Evolutionary conservation across 257 asterid genomes (phyloP), one percentile per base, ranked within the genome.

Genomic region (Capsicum rhomboideum): DNA sequence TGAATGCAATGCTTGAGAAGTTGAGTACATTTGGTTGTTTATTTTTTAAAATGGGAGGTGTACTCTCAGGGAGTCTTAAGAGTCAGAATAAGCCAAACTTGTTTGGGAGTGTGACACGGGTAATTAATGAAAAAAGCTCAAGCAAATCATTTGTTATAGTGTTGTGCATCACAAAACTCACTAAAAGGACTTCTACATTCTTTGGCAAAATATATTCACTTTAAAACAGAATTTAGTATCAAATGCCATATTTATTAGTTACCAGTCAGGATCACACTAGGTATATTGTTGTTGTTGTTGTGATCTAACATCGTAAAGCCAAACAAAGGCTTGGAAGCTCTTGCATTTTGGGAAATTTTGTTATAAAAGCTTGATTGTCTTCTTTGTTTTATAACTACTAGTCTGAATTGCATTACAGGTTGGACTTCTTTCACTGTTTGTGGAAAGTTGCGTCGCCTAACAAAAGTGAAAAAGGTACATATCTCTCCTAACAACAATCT

Each of bases 391-490:
- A 23, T 49, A 84, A 79, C 93, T 92, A 64, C 80, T 79, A 17
- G 71, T 31, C 66, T 79, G 52, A 82, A 87, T 83, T 89, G 64
- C 68, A 53, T 53, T 85, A 85, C 96, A 96, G 99, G 99, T 82
- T 96, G 99, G 99, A 96, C 99, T 85, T 96, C 99, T 37, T 96
- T 96, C 88, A 96, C 99, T 10, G 99, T 96, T 78, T 96, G 99
- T 69, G 99, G 99, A 23, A 96, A 96, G 94, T 91, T 96, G 82
- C 92, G 99, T 26, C 98, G 98, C 83, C 86, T 94, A 46, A 97
- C 95, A 85, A 85, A 92, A 80, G 98, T 96, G 86, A 92, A 96
- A 86, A 96, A 96, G 99, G 99, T 95, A 82, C n/a, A n/a, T 81
- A 85, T 86, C 53, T 55, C 85, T 42, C n/a, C 23, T 55, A 68